Conservation (phyloP, 345 rosid genomes). For the Moringa oleifera region DNA sequence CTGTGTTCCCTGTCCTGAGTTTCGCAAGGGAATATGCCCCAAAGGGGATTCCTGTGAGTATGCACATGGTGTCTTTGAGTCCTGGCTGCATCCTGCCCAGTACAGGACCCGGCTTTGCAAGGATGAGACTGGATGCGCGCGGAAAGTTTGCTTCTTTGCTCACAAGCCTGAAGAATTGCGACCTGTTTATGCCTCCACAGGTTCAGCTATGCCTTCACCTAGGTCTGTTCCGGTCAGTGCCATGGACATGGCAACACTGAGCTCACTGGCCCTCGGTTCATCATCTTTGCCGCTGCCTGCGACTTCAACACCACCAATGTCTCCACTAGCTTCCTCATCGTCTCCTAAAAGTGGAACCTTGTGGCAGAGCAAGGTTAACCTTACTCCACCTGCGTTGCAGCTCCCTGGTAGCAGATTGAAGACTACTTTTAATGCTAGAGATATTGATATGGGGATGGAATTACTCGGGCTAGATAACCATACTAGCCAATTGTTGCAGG, state of each 20-base stretch:
- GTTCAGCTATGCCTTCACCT: conserved; percentile 96
- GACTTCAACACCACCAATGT: conserved; percentile 66
- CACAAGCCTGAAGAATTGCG: conserved; percentile 82
- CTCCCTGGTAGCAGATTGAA: conserved; percentile 79
- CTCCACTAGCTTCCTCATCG: conserved; percentile 64
- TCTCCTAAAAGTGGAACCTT: conserved; percentile 62
- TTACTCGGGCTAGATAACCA: conserved; percentile 45
- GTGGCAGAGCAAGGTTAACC: conserved; percentile 80
- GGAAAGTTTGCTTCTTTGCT: conserved; percentile 98
- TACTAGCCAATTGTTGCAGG: conserved; percentile 32
- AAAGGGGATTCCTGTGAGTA: conserved; percentile 91
- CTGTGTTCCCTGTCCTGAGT: conserved; percentile 98
- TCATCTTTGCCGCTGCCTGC: conserved; percentile 47
- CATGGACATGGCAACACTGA: conserved; percentile 55
- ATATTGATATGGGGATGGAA: conserved; percentile 70
- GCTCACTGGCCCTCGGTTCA: conserved; percentile 53
- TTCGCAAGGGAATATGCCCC: conserved; percentile 87
- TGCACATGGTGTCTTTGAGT: conserved; percentile 97
- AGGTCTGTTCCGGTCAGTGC: conserved; percentile 47
- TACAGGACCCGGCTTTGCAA: conserved; percentile 94
- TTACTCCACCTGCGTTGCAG: conserved; percentile 75
- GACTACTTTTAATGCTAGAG: conserved; percentile 70
- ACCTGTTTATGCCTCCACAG: conserved; percentile 87
- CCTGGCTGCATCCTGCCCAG: conserved; percentile 98
- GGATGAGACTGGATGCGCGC: conserved; percentile 79